Evolutionary conservation across 202 grass and related monocot genomes (phyloP), one percentile per base, ranked within the genome.

Genomic region (Carex arenaria): DNA sequence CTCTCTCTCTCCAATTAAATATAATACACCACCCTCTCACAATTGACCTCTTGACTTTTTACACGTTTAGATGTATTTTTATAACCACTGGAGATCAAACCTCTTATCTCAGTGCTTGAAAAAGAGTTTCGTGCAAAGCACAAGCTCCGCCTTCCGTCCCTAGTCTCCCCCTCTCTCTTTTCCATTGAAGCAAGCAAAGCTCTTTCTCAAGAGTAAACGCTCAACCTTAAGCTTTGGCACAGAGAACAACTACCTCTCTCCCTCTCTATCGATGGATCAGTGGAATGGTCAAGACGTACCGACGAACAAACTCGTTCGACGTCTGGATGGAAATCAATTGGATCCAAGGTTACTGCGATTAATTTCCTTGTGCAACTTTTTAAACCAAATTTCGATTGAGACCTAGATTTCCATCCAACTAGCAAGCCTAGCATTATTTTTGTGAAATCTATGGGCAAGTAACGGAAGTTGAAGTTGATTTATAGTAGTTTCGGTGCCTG

Each of bases 341-440:
- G 80, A 67, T 82, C 80, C 80, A 67, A 82, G 80, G 80, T 82
- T 67, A n/a, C 13, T 51, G 26, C 10, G 11, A 57, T 18, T 77
- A 45, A 69, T 43, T 62, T 62, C 23, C 60, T 62, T 43, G 36
- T 40, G 17, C 19, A 69, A 43, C 9, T 40, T 10, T 49, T 62
- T 10, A 62, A 62, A 23, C 20, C 60, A 62, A 70, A 19, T 71
- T 71, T 20, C 3, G 40, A 71, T 10, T 71, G 36, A 3, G 36
- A 67, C 12, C 12, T 67, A 5, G 13, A 36, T 67, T 67, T 15
- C 5, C 1, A 11, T 14, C 19, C 5, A 14, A 40, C 14, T 1
- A 67, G 65, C 31, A 69, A n/a, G 34, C 32, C 17, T 69, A 4
- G 66, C 14, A 43, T 42, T 69, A 13, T 12, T 72, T 13, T 5